Conservation (phyloP, 2,329 filamentous ascomycete species). For the Aspergillus thermomutatus region DNA sequence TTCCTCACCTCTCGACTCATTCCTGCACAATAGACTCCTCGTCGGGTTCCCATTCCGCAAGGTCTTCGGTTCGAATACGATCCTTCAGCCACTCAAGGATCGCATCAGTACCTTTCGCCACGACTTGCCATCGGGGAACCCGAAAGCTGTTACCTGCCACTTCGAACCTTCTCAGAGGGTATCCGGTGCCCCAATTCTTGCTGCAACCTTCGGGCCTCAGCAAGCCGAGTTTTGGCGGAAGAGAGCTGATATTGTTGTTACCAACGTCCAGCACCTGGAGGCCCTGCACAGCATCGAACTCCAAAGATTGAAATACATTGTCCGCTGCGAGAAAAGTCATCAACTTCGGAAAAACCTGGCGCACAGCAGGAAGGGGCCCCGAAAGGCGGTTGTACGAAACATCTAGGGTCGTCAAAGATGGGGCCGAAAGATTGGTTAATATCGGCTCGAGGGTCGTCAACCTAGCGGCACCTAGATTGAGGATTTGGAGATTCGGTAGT, state of each 20-base stretch:
- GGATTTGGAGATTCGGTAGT: slow-evolving; percentile 70
- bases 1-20: not conserved
- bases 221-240: slow-evolving; percentile 78
- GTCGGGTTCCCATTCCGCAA: slow-evolving; percentile 36
- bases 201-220: slow-evolving; percentile 56
- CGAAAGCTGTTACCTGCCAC: slow-evolving; percentile 83
- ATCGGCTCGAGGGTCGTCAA: slow-evolving; percentile 69
- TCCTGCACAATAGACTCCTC: slow-evolving; percentile 9
- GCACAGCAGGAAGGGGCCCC: slow-evolving; percentile 62
- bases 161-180: slow-evolving; percentile 64
- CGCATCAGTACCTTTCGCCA: slow-evolving; percentile 84
- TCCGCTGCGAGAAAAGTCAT: slow-evolving; percentile 70
- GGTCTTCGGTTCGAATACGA: slow-evolving; percentile 58
- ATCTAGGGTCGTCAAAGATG: slow-evolving; percentile 71
- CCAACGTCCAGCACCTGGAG: slow-evolving; percentile 72
- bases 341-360: slow-evolving; percentile 66
- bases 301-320: slow-evolving; percentile 72
- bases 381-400: slow-evolving; percentile 78
- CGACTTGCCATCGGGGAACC: slow-evolving; percentile 77
- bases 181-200: slow-evolving; percentile 38
- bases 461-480: slow-evolving; percentile 72
- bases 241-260: slow-evolving; percentile 79
- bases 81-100: slow-evolving; percentile 77
- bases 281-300: slow-evolving; percentile 70
- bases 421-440: slow-evolving; percentile 65